A percentile compares a stretch with the other conserved stretches of the same genome.
These are phyloP conservation scores for Crepidotus variabilis DNA, from an alignment of 768 basidiomycete species.

Conservation along the genomic window DNA sequence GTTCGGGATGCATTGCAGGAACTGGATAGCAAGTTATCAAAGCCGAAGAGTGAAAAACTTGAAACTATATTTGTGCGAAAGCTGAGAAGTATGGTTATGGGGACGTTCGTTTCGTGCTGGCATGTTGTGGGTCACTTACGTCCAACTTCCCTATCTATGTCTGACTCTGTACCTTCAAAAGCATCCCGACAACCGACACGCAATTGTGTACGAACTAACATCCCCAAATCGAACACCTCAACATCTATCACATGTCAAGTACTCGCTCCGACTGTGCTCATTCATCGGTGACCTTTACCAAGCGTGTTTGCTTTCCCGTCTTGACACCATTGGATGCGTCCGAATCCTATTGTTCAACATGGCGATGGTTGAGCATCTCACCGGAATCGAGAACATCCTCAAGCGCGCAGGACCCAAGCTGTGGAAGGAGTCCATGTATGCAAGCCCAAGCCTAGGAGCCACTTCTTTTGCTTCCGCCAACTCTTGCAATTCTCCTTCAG, in stretches of 20 bases:
- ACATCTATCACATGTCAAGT: conserved; percentile 5
- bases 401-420: no score
- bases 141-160: neutral
- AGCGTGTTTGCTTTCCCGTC: conserved; percentile 7
- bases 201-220: conserved; percentile 4
- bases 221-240: conserved; percentile 2
- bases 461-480: no score
- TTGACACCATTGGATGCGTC: conserved; percentile 8
- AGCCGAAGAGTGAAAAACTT: neutral
- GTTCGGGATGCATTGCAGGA: conserved; percentile 2
- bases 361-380: no score
- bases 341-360: conserved; percentile 11
- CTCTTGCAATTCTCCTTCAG: no score
- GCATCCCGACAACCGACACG: conserved; percentile 6
- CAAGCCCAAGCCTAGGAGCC: no score
- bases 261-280: conserved; percentile 13
- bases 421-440: no score
- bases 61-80: conserved; percentile 6
- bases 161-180: conserved; percentile 1
- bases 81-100: conserved; percentile 8
- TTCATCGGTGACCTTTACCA: conserved; percentile 15
- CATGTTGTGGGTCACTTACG: conserved; percentile 3
- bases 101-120: conserved; percentile 10
- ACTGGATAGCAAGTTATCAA: neutral
- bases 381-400: no score